Base-by-base conservation (phyloP, 1,284 basidiomycete genomes). In the Trichosporon sp. region DNA sequence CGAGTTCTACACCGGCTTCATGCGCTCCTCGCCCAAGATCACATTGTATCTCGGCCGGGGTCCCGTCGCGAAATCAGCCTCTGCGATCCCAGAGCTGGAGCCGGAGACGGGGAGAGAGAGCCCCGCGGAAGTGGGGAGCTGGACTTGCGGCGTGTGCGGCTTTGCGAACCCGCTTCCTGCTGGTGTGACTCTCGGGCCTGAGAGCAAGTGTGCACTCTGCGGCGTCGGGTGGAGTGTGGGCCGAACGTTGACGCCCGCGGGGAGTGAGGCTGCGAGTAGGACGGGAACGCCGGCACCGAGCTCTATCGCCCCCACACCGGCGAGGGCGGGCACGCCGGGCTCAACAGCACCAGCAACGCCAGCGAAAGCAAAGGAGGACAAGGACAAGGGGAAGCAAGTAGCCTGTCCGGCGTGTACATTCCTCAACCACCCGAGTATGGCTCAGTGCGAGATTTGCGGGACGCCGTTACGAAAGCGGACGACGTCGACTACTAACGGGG, bases 371-470 rank as follows among this genome's bases (percentile, higher is more conserved):
- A 26, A 26, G 26, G 26, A 26, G 26, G 26, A 26, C 26, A 26
- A 66, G 48, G 67, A 35, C 12, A 10, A 61, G 56, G 19, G 7
- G 31, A 63, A 66, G 21, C 71, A 69, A 75, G 85, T 91, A 43
- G 84, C 91, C 11, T 99, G 96, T 83, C 87, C 90, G 0, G 90
- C 90, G 0, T 99, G 96, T 79, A 98, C 96, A 0, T 99, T 96
- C 79, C 86, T 95, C 37, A 99, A 99, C 81, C 91, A 93, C 75
- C 89, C 90, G 0, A 91, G 89, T 1, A 86, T 96, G 76, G 81
- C 83, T 0, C 83, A 85, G 10, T 99, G 96, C 84, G 96, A 98
- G 84, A 92, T 99, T 16, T 99, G 96, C 80, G 88, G 88, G 3
- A 91, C 92, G 6, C 84, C 88, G 0, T 85, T 97, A 7, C 80